Conservation (phyloP, 768 basidiomycete species). For the Thelephora aurantiotincta region DNA sequence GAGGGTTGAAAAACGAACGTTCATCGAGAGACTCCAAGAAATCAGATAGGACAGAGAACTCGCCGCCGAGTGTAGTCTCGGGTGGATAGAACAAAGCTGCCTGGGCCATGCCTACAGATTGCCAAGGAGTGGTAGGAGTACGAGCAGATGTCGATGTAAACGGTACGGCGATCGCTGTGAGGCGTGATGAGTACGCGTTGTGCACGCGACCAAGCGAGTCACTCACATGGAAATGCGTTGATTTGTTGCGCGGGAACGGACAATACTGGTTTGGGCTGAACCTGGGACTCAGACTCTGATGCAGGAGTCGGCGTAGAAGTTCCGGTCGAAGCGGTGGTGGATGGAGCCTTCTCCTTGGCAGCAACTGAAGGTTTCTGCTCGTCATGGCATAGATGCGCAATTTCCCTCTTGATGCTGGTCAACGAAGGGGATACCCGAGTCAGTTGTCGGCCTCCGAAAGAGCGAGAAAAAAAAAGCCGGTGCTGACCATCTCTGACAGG, state of each 20-base stretch:
- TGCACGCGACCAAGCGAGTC: too few species aligned
- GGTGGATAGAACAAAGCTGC: conserved; percentile 52
- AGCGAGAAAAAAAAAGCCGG: conserved; percentile 4
- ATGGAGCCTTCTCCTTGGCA: conserved; percentile 26
- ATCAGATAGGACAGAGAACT: conserved; percentile 78
- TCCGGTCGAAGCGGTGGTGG: conserved; percentile 18
- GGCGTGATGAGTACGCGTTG: too few species aligned
- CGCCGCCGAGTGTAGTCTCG: conserved; percentile 56
- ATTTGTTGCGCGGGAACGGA: neutral
- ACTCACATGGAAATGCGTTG: too few species aligned
- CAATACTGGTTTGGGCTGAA: conserved; percentile 1
- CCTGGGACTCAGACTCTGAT: conserved; percentile 13
- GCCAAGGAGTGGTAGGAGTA: neutral
- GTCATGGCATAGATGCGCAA: conserved; percentile 88
- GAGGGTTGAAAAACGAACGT: conserved; percentile 60
- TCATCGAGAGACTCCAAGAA: conserved; percentile 84
- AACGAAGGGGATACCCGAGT: conserved; percentile 1
- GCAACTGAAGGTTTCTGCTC: conserved; percentile 37
- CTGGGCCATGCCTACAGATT: conserved; percentile 23
- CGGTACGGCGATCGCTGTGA: conserved; percentile 1
- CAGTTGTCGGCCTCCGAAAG: neutral
- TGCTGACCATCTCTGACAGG: conserved; percentile 86
- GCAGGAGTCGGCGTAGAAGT: conserved; percentile 13
- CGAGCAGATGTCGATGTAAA: conserved; percentile 2
- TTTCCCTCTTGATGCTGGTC: conserved; percentile 85